Evolutionary conservation across 805 yeast genomes (phyloP), one percentile per base, ranked within the genome.

Genomic region (Candida anglica): DNA sequence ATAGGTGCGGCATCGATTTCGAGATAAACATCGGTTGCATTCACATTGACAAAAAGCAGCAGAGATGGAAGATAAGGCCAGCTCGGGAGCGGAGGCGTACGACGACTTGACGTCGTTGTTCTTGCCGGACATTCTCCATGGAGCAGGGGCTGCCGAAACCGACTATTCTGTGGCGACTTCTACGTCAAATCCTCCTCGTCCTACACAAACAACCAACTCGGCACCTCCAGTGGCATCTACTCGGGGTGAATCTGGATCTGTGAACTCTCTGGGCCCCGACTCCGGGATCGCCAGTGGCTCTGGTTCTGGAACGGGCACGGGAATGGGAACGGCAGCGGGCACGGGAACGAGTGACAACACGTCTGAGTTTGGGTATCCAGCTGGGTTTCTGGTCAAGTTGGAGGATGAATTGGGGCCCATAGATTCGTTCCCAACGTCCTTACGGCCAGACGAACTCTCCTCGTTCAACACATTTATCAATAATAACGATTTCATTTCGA

Each of bases 71-170:
- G 32, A 30, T 10, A 14, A 14, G 8, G 32, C 15, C n/a, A n/a
- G n/a, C 4, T 20, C 25, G 8, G 20, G 27, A 4, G 32, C 56
- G 40, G 52, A 51, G 19, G 42, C 52, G 26, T 49, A 60, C 33
- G 70, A 66, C 38, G 72, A 66, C 43, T 50, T 66, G 15, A 61
- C 71, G 29, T 55, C 69, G 26, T 50, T 66, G 27, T 66, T 66
- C 32, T 47, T 66, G 19, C 70, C 69, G 2, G 70, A 65, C 36
- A 55, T 62, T 24, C 48, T 64, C 17, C 62, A 60, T 4, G 32
- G 26, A 9, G 30, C 15, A 15, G 32, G 22, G 15, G 27, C 15
- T 30, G 32, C 15, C 15, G 19, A 19, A 4, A 25, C 25, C 18
- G 6, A 14, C 18, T 6, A 8, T 15, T 19, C 27, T 15, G 36